phyloP scores from a whole-genome alignment of 345 rosid species.

The Cardiospermum halicacabum region DNA sequence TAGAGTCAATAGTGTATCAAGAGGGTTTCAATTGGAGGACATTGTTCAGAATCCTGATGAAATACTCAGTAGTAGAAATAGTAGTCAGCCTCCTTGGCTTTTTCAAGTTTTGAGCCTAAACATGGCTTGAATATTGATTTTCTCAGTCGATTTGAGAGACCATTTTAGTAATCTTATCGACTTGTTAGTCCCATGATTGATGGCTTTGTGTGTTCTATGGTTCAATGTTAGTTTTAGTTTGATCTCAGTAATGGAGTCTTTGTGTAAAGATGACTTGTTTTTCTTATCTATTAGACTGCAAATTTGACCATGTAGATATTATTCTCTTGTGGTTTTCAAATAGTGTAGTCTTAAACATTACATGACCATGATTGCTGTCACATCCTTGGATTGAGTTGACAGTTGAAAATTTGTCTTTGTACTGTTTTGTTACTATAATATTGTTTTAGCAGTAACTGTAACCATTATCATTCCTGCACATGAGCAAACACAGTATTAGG shows the following conservation, averaged over 20 bases:
- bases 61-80: conserved; percentile 20
- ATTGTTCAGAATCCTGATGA: conserved; percentile 26
- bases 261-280: conserved; percentile 28
- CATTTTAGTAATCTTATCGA: conserved; percentile 36
- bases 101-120: conserved; percentile 73
- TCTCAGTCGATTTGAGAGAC: conserved; percentile 23
- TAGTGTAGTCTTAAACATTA: conserved; percentile 5
- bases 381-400: conserved; percentile 2
- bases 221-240: conserved; percentile 10
- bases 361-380: background rate
- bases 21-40: conserved; percentile 20
- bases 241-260: conserved; percentile 18
- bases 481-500: background rate
- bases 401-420: background rate
- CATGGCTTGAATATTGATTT: conserved; percentile 40
- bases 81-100: conserved; percentile 69
- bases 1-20: conserved; percentile 13
- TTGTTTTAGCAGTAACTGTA: background rate
- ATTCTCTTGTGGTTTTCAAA: conserved; percentile 15
- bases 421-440: background rate
- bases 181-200: conserved; percentile 26
- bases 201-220: conserved; percentile 21
- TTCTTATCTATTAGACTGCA: too few relatives aligned
- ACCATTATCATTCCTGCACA: background rate
- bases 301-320: too few relatives aligned